These are phyloP conservation scores for Exsudoporus floridanus DNA, from an alignment of 1,284 basidiomycete species.

Conservation along the genomic window DNA sequence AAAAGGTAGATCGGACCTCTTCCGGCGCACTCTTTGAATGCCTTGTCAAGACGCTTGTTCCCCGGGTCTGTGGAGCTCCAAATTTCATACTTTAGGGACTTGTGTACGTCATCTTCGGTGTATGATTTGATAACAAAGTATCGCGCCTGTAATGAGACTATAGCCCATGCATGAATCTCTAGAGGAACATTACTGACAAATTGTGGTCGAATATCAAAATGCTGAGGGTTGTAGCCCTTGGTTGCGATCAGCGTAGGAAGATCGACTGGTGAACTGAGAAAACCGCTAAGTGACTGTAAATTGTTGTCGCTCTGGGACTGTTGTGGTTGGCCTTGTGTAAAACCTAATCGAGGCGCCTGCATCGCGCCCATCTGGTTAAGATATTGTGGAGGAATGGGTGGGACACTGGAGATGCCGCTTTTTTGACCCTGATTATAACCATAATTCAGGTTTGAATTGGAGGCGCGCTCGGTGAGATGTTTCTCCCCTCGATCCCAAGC, in stretches of 20 bases:
- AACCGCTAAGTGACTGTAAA: slow-evolving; percentile 42
- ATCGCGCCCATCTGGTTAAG: slow-evolving; percentile 49
- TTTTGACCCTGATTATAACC: slow-evolving; percentile 54
- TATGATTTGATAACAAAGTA: slow-evolving; percentile 98
- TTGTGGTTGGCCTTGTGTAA: slow-evolving; percentile 34
- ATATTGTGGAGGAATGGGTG: slow-evolving; percentile 69
- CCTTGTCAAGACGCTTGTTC: slow-evolving; percentile 93
- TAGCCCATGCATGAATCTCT: neutral
- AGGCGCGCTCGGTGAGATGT: slow-evolving; percentile 51
- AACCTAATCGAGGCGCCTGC: slow-evolving; percentile 47
- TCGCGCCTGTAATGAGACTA: slow-evolving; percentile 56
- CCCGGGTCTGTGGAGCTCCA: slow-evolving; percentile 96
- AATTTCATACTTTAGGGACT: slow-evolving; percentile 93
- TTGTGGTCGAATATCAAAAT: slow-evolving; percentile 79
- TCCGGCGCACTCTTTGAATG: slow-evolving; percentile 85
- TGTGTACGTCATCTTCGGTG: slow-evolving; percentile 97
- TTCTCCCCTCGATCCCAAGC: slow-evolving; percentile 66
- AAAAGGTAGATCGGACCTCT: slow-evolving; percentile 93
- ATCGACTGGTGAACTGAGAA: slow-evolving; percentile 69
- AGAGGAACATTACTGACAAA: slow-evolving; percentile 52
- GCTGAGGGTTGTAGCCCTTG: slow-evolving; percentile 89
- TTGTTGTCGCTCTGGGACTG: slow-evolving; percentile 32
- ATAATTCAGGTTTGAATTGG: slow-evolving; percentile 69
- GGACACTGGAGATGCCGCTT: slow-evolving; percentile 57
- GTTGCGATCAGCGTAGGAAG: slow-evolving; percentile 82